Conservation (phyloP, 202 grass and related monocot genomes). For the Eragrostis tef region DNA sequence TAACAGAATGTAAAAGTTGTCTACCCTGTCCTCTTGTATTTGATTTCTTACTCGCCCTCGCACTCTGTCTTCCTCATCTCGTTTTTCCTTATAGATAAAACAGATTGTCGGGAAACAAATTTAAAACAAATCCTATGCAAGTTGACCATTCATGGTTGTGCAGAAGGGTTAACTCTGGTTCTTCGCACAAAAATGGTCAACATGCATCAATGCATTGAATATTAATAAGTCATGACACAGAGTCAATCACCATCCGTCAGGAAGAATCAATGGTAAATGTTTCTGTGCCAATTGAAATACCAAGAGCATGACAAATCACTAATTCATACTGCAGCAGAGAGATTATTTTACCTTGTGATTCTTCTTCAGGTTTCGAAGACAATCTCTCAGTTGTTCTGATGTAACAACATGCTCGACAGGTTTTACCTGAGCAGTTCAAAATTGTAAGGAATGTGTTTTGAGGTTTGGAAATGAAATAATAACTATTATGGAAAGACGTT, state of each 20-base stretch:
- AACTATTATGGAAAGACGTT: not conserved
- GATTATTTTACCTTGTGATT: slow-evolving; percentile 79
- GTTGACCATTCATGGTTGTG: not conserved
- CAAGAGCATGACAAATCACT: not conserved
- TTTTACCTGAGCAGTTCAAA: slow-evolving; percentile 51
- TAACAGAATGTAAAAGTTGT: not conserved
- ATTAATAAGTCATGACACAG: not conserved
- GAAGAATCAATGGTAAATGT: not conserved
- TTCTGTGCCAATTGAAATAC: not conserved
- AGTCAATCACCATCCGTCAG: not conserved
- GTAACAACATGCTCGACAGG: slow-evolving; percentile 51
- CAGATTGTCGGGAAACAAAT: slow-evolving; percentile 15
- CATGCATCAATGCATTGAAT: not conserved
- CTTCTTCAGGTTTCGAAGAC: slow-evolving; percentile 73
- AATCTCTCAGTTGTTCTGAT: slow-evolving; percentile 67
- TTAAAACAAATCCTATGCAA: not conserved
- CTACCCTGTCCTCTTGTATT: slow-evolving; percentile 65
- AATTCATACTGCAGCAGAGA: not conserved
- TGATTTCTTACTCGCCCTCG: slow-evolving; percentile 49
- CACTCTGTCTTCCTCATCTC: slow-evolving; percentile 52
- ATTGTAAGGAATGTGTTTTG: slow-evolving; percentile 25
- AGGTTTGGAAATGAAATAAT: slow-evolving; percentile 29
- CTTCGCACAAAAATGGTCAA: not conserved
- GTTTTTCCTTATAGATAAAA: slow-evolving; percentile 52
- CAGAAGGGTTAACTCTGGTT: not conserved